phyloP scores from a whole-genome alignment of 768 basidiomycete species.

The Pulveroboletus sp. region DNA sequence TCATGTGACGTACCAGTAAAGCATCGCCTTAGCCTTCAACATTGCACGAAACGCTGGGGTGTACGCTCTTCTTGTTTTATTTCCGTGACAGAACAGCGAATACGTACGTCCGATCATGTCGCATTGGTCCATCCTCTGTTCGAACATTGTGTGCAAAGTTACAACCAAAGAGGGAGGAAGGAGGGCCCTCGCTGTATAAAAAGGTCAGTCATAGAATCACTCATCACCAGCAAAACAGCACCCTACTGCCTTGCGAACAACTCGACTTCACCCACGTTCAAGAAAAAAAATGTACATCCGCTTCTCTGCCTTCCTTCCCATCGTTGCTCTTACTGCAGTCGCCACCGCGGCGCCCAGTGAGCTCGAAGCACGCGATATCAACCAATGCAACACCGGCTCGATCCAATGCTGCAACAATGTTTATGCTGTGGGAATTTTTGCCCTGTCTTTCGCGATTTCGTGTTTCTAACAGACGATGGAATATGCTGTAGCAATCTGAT shows the following conservation, averaged over 20 bases:
- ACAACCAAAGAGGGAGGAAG: not conserved
- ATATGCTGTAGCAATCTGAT: not conserved
- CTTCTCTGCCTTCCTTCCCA: conserved; percentile 2
- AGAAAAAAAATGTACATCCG: conserved; percentile 9
- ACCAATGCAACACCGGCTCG: conserved; percentile 7
- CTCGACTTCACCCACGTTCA: not conserved
- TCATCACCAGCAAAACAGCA: not conserved
- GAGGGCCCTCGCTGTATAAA: not conserved
- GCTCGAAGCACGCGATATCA: too few species aligned
- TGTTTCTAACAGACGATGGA: not conserved
- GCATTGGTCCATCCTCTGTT: not conserved
- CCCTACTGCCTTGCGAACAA: too few species aligned
- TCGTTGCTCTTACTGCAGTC: conserved; percentile 7
- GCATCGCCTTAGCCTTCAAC: not conserved
- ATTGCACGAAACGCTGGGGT: not conserved
- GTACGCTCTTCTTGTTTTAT: not conserved
- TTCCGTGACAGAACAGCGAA: not conserved
- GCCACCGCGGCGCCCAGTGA: conserved; percentile 4
- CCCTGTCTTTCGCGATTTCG: accelerated
- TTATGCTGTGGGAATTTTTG: not conserved
- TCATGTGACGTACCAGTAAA: not conserved
- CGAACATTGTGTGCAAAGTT: not conserved
- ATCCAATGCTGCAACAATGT: conserved; percentile 6
- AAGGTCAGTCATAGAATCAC: not conserved
- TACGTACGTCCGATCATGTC: not conserved